Evolutionary conservation across 2,329 filamentous ascomycete species (phyloP), one percentile per base, ranked within the genome.

Genomic region (Pyricularia sp.): DNA sequence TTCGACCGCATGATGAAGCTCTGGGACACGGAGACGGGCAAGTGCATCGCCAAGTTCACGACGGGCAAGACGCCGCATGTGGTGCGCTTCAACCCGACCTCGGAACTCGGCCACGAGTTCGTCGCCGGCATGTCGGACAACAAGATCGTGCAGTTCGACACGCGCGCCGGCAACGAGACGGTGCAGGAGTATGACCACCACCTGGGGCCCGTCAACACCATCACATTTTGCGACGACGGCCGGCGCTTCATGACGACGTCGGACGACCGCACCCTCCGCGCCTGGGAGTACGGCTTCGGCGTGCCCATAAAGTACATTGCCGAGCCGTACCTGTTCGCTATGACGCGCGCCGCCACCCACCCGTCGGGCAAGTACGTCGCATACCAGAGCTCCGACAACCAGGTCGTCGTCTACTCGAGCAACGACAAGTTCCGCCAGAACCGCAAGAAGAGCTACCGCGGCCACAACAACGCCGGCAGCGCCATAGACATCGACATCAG

Each of bases 301-400:
- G 95, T 99, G 0, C 95, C 95, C 0, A 98, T 99, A 84, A 98
- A 97, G 78, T 96, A 96, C 82, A 96, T 97, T 75, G 94, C 94
- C 30, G 95, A 99, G 78, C 93, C 94, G 1, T 93, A 97, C 82
- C 97, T 99, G 93, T 99, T 95, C 79, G 90, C 93, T 9, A 92
- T 99, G 85, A 96, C 94, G 4, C 91, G 93, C 17, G 90, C 93
- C 1, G 86, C 92, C 0, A 82, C 89, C 4, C 95, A 99, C 76
- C 95, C 95, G 0, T 92, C 88, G 71, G 92, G 94, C 73, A 97
- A 97, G 80, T 97, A 96, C 78, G 92, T 97, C 25, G 92, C 94
- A 2, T 96, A 96, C 81, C 95, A 98, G 79, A 92, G 88, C 70
- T 91, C 90, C 36, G 95, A 99, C 80, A 99, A 99, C 81, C 94